Conservation (phyloP, 768 basidiomycete species). For the Termitomyces titanicus region DNA sequence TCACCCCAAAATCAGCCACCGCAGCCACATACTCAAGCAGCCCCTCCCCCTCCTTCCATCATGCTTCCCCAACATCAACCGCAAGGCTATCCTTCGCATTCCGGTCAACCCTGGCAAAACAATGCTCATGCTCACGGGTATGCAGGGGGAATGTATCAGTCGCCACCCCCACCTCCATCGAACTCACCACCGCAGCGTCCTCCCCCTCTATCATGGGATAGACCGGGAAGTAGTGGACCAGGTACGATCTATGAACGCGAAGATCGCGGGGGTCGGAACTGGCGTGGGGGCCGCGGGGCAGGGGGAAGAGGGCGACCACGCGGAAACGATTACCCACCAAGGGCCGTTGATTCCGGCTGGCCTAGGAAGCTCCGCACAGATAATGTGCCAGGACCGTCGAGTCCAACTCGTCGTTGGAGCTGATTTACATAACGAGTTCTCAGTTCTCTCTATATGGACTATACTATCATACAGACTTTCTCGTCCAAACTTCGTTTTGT, state of each 20-base stretch:
- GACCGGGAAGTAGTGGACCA: slow-evolving; percentile 19
- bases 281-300: slow-evolving; percentile 24
- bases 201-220: slow-evolving; percentile 23
- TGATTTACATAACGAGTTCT: background rate
- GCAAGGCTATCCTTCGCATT: slow-evolving; percentile 14
- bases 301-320: slow-evolving; percentile 30
- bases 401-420: slow-evolving; percentile 12
- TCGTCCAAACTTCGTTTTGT: background rate
- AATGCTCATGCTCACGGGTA: slow-evolving; percentile 8
- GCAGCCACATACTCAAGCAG: slow-evolving; percentile 6
- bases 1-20: slow-evolving; percentile 9
- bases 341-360: slow-evolving; percentile 58
- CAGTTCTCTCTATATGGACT: background rate
- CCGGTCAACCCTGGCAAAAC: slow-evolving; percentile 15
- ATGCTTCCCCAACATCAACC: slow-evolving; percentile 24
- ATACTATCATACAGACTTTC: background rate
- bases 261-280: slow-evolving; percentile 30
- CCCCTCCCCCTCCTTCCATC: slow-evolving; percentile 11
- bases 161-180: slow-evolving; percentile 10
- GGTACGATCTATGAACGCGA: slow-evolving; percentile 27
- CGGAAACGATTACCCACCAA: slow-evolving; percentile 25
- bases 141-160: slow-evolving; percentile 11
- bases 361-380: slow-evolving; percentile 38
- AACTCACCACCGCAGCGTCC: slow-evolving; percentile 18
- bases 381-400: slow-evolving; percentile 20